A percentile compares a stretch with the other conserved stretches of the same genome.
Evolutionary conservation across 352 stramenopile genomes (phyloP).

Genomic region (Phytophthora ramorum): DNA sequence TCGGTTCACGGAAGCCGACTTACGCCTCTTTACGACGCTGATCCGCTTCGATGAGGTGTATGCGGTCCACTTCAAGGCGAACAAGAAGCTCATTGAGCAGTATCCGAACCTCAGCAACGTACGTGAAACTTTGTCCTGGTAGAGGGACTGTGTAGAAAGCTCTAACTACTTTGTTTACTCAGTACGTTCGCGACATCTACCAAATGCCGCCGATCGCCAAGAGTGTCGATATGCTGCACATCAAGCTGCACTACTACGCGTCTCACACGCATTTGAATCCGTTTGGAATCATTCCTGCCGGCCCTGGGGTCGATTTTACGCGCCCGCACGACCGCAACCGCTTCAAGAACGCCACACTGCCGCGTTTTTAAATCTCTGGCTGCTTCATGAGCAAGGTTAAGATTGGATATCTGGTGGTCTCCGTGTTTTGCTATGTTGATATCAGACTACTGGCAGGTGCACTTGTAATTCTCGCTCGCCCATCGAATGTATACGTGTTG

Average conservation of each 20-base stretch:
- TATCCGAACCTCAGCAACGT: slow-evolving; percentile 87
- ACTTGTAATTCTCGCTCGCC: no score
- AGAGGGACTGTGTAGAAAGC: background rate
- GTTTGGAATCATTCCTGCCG: slow-evolving; percentile 50
- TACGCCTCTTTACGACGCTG: slow-evolving; percentile 93
- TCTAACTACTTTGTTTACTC: slow-evolving; percentile 9
- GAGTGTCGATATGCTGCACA: slow-evolving; percentile 56
- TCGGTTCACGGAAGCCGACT: slow-evolving; percentile 82
- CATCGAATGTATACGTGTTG: background rate
- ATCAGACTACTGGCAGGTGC: no score
- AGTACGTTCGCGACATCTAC: slow-evolving; percentile 62
- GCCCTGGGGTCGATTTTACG: slow-evolving; percentile 36
- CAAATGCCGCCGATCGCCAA: slow-evolving; percentile 47
- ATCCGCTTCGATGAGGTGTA: slow-evolving; percentile 97
- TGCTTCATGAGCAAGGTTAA: background rate
- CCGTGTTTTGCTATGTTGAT: no score
- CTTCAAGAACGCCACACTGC: slow-evolving; percentile 31
- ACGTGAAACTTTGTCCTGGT: slow-evolving; percentile 17
- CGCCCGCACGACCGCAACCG: slow-evolving; percentile 41
- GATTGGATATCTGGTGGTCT: no score
- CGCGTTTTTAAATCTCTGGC: slow-evolving; percentile 11
- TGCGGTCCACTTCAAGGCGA: slow-evolving; percentile 78
- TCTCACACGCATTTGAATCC: slow-evolving; percentile 62
- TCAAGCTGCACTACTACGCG: slow-evolving; percentile 60
- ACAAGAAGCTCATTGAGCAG: slow-evolving; percentile 80